Percentiles rank a stretch among this genome's conserved stretches.
These are phyloP conservation scores for Eucalyptus globulus DNA, from an alignment of 345 rosid genomes.

Conservation along the genomic window DNA sequence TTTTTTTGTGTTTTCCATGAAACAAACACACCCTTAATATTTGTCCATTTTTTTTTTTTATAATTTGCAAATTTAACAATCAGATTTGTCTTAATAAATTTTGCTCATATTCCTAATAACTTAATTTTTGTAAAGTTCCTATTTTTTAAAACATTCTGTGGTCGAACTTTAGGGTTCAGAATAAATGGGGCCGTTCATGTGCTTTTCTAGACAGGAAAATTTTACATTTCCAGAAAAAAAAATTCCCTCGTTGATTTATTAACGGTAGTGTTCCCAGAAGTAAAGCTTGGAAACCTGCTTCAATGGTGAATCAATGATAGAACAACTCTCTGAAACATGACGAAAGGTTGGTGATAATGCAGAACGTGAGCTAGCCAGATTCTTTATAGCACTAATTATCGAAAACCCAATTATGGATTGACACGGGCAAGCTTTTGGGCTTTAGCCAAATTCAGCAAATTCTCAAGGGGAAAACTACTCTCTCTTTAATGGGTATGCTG, in stretches of 20 bases:
- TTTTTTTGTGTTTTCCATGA: rapidly evolving
- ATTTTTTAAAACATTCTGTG: neutral
- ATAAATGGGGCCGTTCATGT: neutral
- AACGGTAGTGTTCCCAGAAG: neutral
- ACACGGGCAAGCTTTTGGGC: neutral
- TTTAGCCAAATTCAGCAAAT: neutral
- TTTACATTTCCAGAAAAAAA: neutral
- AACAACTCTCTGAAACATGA: neutral
- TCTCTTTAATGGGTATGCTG: neutral
- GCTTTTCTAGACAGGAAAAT: neutral
- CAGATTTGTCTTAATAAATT: neutral
- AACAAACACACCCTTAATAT: neutral
- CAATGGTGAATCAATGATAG: neutral
- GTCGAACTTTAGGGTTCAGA: neutral
- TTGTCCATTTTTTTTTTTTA: neutral
- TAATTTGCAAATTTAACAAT: neutral
- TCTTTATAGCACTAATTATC: neutral
- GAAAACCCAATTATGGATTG: neutral
- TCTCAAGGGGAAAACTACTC: neutral
- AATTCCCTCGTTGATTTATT: neutral
- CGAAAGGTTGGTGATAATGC: neutral
- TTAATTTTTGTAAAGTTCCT: neutral
- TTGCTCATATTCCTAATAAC: neutral
- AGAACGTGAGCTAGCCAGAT: neutral
- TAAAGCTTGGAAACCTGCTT: neutral